Percentiles rank a stretch among this genome's conserved stretches.
These are phyloP conservation scores for Pythium rishiriense DNA, from an alignment of 352 stramenopile genomes.

Conservation along the genomic window DNA sequence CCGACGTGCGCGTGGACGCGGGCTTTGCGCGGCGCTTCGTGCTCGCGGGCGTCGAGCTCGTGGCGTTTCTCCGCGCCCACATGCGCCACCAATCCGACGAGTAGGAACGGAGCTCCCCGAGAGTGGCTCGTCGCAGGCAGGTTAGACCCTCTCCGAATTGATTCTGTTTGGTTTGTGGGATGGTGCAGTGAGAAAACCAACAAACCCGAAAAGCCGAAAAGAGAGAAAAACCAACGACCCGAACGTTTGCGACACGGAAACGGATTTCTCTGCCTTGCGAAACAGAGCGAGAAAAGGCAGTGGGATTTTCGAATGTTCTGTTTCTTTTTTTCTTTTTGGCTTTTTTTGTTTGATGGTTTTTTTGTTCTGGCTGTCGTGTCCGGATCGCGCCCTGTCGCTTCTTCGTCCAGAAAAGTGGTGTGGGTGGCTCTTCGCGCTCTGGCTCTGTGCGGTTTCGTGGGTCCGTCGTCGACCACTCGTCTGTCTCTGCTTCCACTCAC, in stretches of 20 bases:
- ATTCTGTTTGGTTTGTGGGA: too few relatives aligned
- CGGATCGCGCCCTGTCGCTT: constrained; percentile 5
- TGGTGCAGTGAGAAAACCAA: too few relatives aligned
- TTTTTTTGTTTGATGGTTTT: not conserved
- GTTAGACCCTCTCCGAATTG: too few relatives aligned
- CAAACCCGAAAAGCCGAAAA: not conserved
- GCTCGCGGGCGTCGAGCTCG: constrained; percentile 54
- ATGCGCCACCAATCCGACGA: not conserved
- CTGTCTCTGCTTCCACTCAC: constrained; percentile 9
- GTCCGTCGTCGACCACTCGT: constrained; percentile 3
- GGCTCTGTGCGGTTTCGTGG: constrained; percentile 1
- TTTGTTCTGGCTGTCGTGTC: not conserved
- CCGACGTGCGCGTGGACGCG: constrained; percentile 49
- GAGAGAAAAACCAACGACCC: not conserved
- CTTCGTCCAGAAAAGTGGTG: not conserved
- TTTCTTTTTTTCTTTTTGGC: not conserved
- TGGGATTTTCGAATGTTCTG: not conserved
- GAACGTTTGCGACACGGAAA: not conserved
- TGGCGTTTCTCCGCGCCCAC: constrained; percentile 55
- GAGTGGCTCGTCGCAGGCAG: too few relatives aligned
- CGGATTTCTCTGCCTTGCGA: too few relatives aligned
- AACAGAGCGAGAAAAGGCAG: too few relatives aligned
- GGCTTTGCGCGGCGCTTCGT: constrained; percentile 59
- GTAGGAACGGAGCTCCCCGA: not conserved
- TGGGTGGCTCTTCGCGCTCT: not conserved